Percentiles rank a stretch among this genome's conserved stretches.
phyloP scores from a whole-genome alignment of 306 rosid species.

The Cyamopsis tetragonoloba region DNA sequence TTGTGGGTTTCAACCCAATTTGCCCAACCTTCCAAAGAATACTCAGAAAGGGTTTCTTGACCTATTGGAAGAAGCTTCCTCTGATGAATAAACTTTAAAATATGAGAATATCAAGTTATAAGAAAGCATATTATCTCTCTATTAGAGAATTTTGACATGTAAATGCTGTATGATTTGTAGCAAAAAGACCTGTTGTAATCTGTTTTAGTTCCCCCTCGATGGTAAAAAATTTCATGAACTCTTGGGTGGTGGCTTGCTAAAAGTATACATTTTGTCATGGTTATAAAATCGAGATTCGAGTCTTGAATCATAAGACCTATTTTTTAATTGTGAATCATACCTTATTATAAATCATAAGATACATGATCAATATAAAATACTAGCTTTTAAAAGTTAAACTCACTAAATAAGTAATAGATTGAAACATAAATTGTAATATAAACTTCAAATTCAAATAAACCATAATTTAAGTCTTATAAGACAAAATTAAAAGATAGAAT shows the following conservation, averaged over 20 bases:
- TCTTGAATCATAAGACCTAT: too few species aligned
- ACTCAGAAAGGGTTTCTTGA: conserved; percentile 71
- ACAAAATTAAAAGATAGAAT: too few species aligned
- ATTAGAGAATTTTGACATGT: conserved; percentile 24
- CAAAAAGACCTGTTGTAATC: conserved; percentile 10
- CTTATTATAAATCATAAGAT: too few species aligned
- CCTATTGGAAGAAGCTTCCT: conserved; percentile 77
- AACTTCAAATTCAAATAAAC: too few species aligned
- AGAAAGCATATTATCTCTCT: conserved; percentile 21
- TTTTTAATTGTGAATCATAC: too few species aligned
- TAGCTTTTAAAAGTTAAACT: too few species aligned
- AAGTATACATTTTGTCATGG: conserved; percentile 20
- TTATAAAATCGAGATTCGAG: too few species aligned
- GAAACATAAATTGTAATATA: too few species aligned
- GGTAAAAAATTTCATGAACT: background rate
- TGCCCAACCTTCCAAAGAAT: conserved; percentile 12
- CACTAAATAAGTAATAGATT: too few species aligned
- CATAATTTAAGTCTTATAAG: too few species aligned
- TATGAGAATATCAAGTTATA: background rate
- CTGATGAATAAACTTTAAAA: conserved; percentile 36
- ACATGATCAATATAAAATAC: too few species aligned
- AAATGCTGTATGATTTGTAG: conserved; percentile 29
- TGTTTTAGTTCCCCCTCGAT: background rate
- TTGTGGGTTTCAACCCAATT: conserved; percentile 29
- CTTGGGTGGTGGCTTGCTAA: background rate